Evolutionary conservation across 371 early-diverging fungal species (phyloP), one percentile per base, ranked within the genome.

Genomic region (Dentiscutata heterogama): DNA sequence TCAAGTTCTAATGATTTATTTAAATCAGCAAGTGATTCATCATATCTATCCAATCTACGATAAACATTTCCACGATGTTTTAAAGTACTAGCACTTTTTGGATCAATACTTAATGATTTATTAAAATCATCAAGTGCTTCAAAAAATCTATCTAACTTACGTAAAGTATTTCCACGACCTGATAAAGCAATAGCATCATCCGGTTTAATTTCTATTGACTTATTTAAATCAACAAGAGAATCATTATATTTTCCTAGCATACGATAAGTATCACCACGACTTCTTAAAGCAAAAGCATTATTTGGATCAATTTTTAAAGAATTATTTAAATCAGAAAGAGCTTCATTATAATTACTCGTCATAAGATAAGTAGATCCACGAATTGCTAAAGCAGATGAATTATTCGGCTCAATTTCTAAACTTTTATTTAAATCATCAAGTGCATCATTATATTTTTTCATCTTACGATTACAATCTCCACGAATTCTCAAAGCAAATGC

Each of bases 231-330:
- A 29, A 79, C 27, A 14, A 67, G 50, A 18, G 79, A 51, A 13
- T 79, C 67, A 13, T 35, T n/a, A 54, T 29, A 79, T 46, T 31
- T 79, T 20, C 18, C 25, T 53, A 79, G 39, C 53, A 58, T 63
- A 29, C 46, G 51, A 54, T 79, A 79, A 67, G 67, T 46, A 3
- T n/a, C 67, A 29, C 79, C 68, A 31, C 79, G 79, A 65, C 27
- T 79, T 4, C 51, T 51, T 8, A 79, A 54, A 18, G 79, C 79
- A n/a, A 63, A 79, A 0, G 31, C 18, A 50, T 53, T 65, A n/a
- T 51, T 0, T 5, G 29, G 68, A 46, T 63, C 53, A 5, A 79
- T 29, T 54, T 65, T 14, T 42, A 79, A 50, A 20, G 79, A 42
- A 4, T 7, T 10, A 50, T 65, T 51, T 29, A 64, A 31, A 56